Evolutionary conservation across 306 rosid genomes (phyloP).

Genomic region (Urtica urens): DNA sequence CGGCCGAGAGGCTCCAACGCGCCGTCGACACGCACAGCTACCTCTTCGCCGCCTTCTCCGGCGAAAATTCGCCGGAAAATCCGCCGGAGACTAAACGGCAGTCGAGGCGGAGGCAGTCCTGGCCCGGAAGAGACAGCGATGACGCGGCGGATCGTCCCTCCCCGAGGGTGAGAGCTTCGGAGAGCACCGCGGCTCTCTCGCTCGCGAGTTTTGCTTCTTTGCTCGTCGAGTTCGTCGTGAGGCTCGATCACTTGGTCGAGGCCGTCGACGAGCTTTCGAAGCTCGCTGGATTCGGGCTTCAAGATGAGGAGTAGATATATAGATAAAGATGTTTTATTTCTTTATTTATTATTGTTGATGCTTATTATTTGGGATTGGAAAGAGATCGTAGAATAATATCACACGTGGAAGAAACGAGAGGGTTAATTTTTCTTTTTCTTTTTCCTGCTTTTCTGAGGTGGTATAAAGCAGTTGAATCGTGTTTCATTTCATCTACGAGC

Average conservation of each 20-base stretch:
- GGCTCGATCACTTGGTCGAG: constrained; percentile 63
- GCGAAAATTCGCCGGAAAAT: constrained; percentile 15
- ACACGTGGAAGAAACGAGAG: not conserved
- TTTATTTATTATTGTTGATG: not conserved
- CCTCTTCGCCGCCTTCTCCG: constrained; percentile 30
- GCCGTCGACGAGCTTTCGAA: constrained; percentile 54
- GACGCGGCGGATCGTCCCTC: constrained; percentile 21
- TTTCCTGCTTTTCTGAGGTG: not conserved
- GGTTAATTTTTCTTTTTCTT: not conserved
- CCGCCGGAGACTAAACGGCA: constrained; percentile 34
- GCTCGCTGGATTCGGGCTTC: constrained; percentile 52
- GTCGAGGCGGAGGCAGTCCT: constrained; percentile 45
- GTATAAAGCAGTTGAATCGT: not conserved
- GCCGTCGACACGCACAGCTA: constrained; percentile 47
- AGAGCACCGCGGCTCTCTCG: constrained; percentile 49
- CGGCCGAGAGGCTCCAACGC: constrained; percentile 43
- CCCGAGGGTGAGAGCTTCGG: constrained; percentile 38
- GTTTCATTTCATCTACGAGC: not conserved
- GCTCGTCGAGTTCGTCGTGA: constrained; percentile 60
- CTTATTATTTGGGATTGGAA: constrained; percentile 1
- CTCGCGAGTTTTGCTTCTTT: constrained; percentile 54
- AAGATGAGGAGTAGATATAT: not conserved
- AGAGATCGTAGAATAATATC: not conserved
- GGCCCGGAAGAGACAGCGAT: constrained; percentile 56
- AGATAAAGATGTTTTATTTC: not conserved